Evolutionary conservation across 83 land plant species (phyloP), one percentile per base, ranked within the genome.

Genomic region (Diphasiastrum complanatum): DNA sequence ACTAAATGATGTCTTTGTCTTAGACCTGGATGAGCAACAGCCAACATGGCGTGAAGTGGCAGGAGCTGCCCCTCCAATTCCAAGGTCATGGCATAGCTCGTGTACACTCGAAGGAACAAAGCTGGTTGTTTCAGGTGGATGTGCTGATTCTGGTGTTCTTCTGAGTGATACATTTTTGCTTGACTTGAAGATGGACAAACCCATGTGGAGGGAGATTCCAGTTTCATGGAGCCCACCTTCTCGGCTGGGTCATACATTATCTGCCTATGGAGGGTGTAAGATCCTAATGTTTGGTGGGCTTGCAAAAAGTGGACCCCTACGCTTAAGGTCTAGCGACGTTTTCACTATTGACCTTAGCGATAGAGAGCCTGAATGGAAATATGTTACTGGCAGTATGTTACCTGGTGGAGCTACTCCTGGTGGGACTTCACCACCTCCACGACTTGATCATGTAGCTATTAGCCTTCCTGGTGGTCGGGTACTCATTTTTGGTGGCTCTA

Each of bases 71-170:
- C 90, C 95, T 22, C 95, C 95, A 4, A 74, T 82, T 30, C 95
- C 95, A 0, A 67, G 95, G 57, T 85, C 95, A 58, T 88, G 95
- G 95, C 95, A 88, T 47, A 88, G 95, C 52, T 88, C 95, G 19
- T 88, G 95, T 67, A 85, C 90, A 0, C 64, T 88, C 18, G 89
- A 88, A 63, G 91, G 90, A 2, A 82, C 95, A 36, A 85, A 86
- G 68, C 66, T 88, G 65, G 82, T 88, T 4, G 90, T 88, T 33
- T 88, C 89, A 34, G 95, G 95, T 45, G 95, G 95, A 16, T 88
- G 95, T 78, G 90, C 90, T 30, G 90, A 88, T 65, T 85, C 90
- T 35, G 95, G 95, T 31, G 95, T 88, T 12, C 82, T 88, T 53
- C 80, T 88, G 22, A 85, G 95, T 64, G 95, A 88, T 31, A 85